These are phyloP conservation scores for Sugiyamaella xylanicola DNA, from an alignment of 1,139 yeast species.

Conservation along the genomic window DNA sequence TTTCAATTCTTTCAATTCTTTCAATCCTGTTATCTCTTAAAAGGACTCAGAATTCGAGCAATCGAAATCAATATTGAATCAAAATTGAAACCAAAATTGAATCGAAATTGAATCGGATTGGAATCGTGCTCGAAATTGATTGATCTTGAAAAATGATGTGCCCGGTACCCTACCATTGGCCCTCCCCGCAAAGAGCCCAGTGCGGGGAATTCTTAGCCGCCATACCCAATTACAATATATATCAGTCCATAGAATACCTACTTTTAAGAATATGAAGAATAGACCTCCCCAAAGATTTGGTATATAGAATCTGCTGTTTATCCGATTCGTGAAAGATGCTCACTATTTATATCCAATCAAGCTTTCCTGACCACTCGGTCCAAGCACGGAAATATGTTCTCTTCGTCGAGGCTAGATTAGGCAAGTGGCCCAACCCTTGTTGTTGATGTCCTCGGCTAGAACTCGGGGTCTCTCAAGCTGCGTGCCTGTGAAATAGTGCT, in stretches of 20 bases:
- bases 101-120: no score
- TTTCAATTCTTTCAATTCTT: no score
- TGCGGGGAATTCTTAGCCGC: conserved; percentile 3
- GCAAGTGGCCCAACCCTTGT: not conserved
- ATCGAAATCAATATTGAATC: no score
- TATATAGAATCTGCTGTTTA: not conserved
- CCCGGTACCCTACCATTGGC: not conserved
- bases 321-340: not conserved
- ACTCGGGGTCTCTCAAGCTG: not conserved
- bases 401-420: not conserved
- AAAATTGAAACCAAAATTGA: no score
- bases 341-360: conserved; percentile 1
- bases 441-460: not conserved
- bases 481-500: not conserved
- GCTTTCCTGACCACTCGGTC: not conserved
- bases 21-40: no score
- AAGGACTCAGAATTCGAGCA: no score
- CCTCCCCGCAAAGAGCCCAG: not conserved
- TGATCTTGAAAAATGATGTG: no score
- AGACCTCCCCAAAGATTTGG: not conserved
- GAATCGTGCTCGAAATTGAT: no score
- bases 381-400: not conserved
- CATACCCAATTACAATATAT: not conserved
- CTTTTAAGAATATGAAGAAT: not conserved
- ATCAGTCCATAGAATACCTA: not conserved